Evolutionary conservation across 371 early-diverging fungal species (phyloP), one percentile per base, ranked within the genome.

Genomic region (Circinella umbellata): DNA sequence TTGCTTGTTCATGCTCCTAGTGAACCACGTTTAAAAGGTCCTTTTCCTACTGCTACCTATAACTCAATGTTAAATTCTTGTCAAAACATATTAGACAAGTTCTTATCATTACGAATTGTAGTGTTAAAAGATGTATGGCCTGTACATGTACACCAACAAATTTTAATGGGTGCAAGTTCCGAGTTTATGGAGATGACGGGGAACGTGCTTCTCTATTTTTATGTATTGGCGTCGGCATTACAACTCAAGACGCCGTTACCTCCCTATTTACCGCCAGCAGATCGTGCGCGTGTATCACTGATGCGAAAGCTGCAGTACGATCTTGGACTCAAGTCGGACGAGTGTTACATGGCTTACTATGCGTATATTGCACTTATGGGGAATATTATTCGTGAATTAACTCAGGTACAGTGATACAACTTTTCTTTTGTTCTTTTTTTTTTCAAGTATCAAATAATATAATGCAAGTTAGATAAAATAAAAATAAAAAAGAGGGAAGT

Each of bases 11-110:
- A 91, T 48, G 92, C 94, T 10, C 88, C 88, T 3, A 91, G 92
- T 61, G 95, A 95, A 74, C 95, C 95, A 3, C 87, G 94, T 61
- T 75, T 94, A 35, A 93, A 93, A 74, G 95, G 95, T 10, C 89
- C 89, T 10, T 95, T 93, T 67, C 95, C 95, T 7, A 79, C 74
- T 3, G 74, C 71, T 1, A 84, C 88, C 0, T 95, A 95, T 69
- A 78, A 80, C 46, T 75, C 84, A 15, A 89, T 94, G 75, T 73
- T 93, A 8, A 77, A 73, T 4, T 88, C 90, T 3, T 90, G 92
- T 69, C 91, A 94, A 76, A 87, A 84, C n/a, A 85, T 95, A 63
- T 69, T 95, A 63, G 93, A 94, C 70, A 84, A 87, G 46, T 87
- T 93, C 60, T 62, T 92, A 51, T 86, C 92, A 4, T 87, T 92